Conservation (phyloP, 2,329 filamentous ascomycete genomes). For the Periconia sp. region DNA sequence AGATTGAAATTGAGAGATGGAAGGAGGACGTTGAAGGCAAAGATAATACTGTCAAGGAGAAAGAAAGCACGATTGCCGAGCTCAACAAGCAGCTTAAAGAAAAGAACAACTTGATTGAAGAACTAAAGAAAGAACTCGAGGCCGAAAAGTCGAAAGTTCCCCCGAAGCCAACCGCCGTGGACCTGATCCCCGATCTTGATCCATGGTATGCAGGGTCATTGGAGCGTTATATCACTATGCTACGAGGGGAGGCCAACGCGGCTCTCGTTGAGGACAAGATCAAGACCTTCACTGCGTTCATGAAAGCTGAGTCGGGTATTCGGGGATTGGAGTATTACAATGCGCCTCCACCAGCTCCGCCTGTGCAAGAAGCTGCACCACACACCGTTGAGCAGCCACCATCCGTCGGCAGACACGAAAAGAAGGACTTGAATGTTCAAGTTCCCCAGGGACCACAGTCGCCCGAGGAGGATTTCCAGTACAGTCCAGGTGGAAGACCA, state of each 20-base stretch:
- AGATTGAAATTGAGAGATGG: conserved; percentile 30
- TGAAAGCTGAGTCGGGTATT: conserved; percentile 34
- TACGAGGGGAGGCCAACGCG: conserved; percentile 52
- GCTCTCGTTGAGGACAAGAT: conserved; percentile 55
- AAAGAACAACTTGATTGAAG: conserved; percentile 11
- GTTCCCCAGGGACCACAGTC: conserved; percentile 12
- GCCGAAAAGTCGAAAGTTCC: conserved; percentile 26
- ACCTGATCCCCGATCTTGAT: conserved; percentile 56
- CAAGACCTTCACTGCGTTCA: conserved; percentile 56
- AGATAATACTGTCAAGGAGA: conserved; percentile 33
- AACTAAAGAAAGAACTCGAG: conserved; percentile 22
- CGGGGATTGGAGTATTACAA: conserved; percentile 49
- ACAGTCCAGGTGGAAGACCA: conserved; percentile 58
- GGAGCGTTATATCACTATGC: conserved; percentile 57
- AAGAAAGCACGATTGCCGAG: conserved; percentile 23
- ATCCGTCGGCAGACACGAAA: conserved; percentile 4
- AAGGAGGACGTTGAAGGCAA: conserved; percentile 39
- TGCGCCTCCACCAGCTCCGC: conserved; percentile 18
- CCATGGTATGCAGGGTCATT: conserved; percentile 60
- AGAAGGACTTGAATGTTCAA: conserved; percentile 20
- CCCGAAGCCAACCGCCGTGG: conserved; percentile 26
- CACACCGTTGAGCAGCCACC: conserved; percentile 4
- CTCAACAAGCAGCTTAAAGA: conserved; percentile 25
- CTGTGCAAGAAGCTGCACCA: conserved; percentile 2
- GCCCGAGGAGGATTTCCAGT: conserved; percentile 37